Percentiles rank a stretch among this genome's conserved stretches.
Evolutionary conservation across 2,329 filamentous ascomycete genomes (phyloP).

Genomic region (Neonectria punicea): DNA sequence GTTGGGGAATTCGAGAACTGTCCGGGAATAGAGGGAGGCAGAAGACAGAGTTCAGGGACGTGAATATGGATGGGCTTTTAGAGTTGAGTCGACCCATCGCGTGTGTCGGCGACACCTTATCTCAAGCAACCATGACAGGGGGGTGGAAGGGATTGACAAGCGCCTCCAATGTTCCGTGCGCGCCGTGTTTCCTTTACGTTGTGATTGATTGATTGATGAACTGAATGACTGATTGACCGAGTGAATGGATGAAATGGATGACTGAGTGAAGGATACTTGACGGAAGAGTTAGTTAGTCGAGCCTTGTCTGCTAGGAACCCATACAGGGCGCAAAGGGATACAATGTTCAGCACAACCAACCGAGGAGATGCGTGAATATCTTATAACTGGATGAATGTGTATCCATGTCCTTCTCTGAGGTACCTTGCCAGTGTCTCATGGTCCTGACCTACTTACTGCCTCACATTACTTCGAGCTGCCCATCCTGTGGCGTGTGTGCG

Average conservation of each 20-base stretch:
- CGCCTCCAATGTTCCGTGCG: constrained; percentile 21
- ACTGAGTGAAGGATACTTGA: neutral
- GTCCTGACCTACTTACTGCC: neutral
- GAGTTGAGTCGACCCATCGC: constrained; percentile 39
- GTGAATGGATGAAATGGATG: neutral
- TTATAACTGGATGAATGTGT: constrained; percentile 4
- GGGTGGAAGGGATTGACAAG: constrained; percentile 15
- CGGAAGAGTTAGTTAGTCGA: neutral
- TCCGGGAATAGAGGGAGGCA: constrained; percentile 15
- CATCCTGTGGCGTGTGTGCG: constrained; percentile 15
- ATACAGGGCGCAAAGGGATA: neutral
- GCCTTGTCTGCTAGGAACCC: neutral
- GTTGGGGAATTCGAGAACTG: constrained; percentile 9
- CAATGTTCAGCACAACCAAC: neutral
- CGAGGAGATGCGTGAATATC: constrained; percentile 14
- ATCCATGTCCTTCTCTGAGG: neutral
- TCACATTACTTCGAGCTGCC: neutral
- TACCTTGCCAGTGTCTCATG: neutral
- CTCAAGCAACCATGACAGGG: constrained; percentile 33
- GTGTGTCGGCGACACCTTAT: constrained; percentile 38
- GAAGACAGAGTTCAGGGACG: constrained; percentile 24
- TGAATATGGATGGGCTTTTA: constrained; percentile 26
- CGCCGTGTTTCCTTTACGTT: constrained; percentile 13
- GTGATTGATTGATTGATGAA: neutral
- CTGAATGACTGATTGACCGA: neutral